phyloP scores from a whole-genome alignment of 345 rosid genomes.

The Stellera chamaejasme region DNA sequence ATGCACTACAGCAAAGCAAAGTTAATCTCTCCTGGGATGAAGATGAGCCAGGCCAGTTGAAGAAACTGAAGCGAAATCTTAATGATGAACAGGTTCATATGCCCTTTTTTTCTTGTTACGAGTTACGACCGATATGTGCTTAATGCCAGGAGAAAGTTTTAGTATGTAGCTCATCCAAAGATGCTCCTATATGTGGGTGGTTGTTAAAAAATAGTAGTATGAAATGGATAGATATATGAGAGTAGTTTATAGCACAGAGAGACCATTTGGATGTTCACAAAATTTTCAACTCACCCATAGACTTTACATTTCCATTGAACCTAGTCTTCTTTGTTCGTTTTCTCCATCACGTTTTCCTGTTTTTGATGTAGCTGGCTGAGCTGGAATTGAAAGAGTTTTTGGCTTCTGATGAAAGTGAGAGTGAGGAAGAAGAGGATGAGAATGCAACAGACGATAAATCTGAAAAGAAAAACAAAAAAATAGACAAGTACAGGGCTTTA shows the following conservation, averaged over 20 bases:
- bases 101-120: not conserved
- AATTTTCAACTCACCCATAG: not conserved
- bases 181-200: not conserved
- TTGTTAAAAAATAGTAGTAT: not conserved
- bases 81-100: slow-evolving; percentile 64
- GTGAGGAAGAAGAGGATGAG: slow-evolving; percentile 38
- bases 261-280: not conserved
- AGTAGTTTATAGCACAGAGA: not conserved
- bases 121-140: not conserved
- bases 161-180: no score
- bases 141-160: no score
- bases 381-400: slow-evolving; percentile 74
- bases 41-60: slow-evolving; percentile 84
- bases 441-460: slow-evolving; percentile 20
- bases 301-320: not conserved
- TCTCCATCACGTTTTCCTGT: no score
- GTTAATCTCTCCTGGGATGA: slow-evolving; percentile 87
- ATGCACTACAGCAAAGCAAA: slow-evolving; percentile 79
- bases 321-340: slow-evolving; percentile 1
- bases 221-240: not conserved
- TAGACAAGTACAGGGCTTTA: slow-evolving; percentile 61
- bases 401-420: slow-evolving; percentile 79
- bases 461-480: slow-evolving; percentile 37
- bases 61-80: slow-evolving; percentile 65
- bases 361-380: slow-evolving; percentile 51